Evolutionary conservation across 371 early-diverging fungal species (phyloP).

Genomic region (Apophysomyces trapeziformis): DNA sequence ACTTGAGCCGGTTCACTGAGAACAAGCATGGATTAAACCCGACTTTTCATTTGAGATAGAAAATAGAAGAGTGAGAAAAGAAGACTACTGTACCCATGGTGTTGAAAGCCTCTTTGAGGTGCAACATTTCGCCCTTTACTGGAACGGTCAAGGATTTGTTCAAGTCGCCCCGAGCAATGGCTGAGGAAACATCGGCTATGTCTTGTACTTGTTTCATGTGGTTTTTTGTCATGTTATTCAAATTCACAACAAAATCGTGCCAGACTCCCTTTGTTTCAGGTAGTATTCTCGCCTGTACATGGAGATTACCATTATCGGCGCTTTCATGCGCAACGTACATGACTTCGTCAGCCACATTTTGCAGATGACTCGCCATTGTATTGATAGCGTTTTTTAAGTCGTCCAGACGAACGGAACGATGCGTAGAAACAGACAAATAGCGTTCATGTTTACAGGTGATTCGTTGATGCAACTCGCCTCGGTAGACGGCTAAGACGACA

Average conservation of each 20-base stretch:
- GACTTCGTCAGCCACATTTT: constrained; percentile 58
- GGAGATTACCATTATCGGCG: constrained; percentile 68
- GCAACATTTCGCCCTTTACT: constrained; percentile 69
- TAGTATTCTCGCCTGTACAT: constrained; percentile 58
- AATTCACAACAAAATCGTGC: constrained; percentile 69
- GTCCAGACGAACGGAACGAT: constrained; percentile 33
- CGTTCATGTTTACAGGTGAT: constrained; percentile 48
- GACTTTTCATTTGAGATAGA: neutral
- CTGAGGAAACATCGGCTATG: constrained; percentile 74
- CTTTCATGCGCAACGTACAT: constrained; percentile 63
- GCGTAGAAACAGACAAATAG: constrained; percentile 12
- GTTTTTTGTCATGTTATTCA: constrained; percentile 69
- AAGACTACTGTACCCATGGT: constrained; percentile 60
- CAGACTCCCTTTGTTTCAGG: constrained; percentile 64
- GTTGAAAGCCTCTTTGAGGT: constrained; percentile 76
- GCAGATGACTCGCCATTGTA: constrained; percentile 65
- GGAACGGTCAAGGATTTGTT: constrained; percentile 69
- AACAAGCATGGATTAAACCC: neutral
- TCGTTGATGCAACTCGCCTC: constrained; percentile 52
- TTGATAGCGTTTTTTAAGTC: constrained; percentile 65
- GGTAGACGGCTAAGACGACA: constrained; percentile 54
- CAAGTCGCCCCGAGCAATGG: constrained; percentile 77
- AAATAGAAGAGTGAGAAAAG: neutral
- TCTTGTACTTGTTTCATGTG: constrained; percentile 75
- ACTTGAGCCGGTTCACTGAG: constrained; percentile 36